phyloP scores from a whole-genome alignment of 768 basidiomycete species.

The Pholiota molesta region DNA sequence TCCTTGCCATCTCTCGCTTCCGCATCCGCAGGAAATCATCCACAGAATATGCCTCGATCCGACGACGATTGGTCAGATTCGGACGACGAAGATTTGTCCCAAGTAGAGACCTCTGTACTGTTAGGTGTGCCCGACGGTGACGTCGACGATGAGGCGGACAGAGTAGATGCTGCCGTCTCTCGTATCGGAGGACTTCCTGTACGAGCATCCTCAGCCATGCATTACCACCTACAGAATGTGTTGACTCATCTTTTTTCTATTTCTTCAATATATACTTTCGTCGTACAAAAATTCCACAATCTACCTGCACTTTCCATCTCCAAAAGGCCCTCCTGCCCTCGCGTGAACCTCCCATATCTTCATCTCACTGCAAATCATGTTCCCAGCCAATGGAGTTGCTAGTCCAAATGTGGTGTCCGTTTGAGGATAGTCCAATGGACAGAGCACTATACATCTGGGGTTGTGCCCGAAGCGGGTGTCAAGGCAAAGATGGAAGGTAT shows the following conservation, averaged over 20 bases:
- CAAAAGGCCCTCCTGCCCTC: constrained; percentile 74
- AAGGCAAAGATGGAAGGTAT: constrained; percentile 78
- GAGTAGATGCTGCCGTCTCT: constrained; percentile 80
- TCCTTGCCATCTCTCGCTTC: constrained; percentile 16
- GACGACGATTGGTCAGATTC: constrained; percentile 83
- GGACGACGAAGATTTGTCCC: constrained; percentile 56
- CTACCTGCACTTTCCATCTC: neutral
- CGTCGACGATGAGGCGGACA: constrained; percentile 58
- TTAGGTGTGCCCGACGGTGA: constrained; percentile 82
- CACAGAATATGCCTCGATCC: constrained; percentile 16
- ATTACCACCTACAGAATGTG: constrained; percentile 46
- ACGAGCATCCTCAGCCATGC: constrained; percentile 61
- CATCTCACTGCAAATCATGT: constrained; percentile 75
- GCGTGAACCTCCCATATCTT: constrained; percentile 60
- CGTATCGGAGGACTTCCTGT: constrained; percentile 91
- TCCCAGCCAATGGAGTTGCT: constrained; percentile 77
- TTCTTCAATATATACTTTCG: constrained; percentile 16
- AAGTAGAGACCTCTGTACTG: constrained; percentile 71
- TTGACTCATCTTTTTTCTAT: constrained; percentile 41
- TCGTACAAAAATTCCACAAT: neutral
- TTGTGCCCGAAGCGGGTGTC: constrained; percentile 71
- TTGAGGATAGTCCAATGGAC: constrained; percentile 84
- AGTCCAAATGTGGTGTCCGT: constrained; percentile 89
- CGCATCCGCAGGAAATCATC: neutral
- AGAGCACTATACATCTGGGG: constrained; percentile 87